phyloP scores from a whole-genome alignment of 2,329 filamentous ascomycete genomes.

The Talaromyces atroroseus region DNA sequence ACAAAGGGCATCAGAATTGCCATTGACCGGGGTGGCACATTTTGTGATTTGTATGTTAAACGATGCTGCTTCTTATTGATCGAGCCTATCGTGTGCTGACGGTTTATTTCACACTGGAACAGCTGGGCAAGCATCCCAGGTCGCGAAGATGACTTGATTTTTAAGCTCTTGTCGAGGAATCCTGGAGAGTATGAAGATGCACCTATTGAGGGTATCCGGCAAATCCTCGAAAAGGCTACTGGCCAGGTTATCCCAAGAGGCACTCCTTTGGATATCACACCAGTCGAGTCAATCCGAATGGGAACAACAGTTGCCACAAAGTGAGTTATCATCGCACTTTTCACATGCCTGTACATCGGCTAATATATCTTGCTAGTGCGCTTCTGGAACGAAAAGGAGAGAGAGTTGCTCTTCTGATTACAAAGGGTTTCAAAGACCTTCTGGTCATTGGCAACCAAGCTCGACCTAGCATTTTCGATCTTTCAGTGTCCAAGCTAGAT shows the following conservation, averaged over 20 bases:
- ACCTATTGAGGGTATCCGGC: conserved; percentile 79
- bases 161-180: conserved; percentile 25
- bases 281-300: conserved; percentile 62
- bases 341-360: neutral
- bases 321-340: neutral
- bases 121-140: conserved; percentile 18
- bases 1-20: conserved; percentile 13
- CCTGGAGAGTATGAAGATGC: conserved; percentile 25
- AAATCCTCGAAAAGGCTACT: conserved; percentile 45
- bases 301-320: conserved; percentile 89
- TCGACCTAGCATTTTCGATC: conserved; percentile 77
- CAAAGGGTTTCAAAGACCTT: conserved; percentile 77
- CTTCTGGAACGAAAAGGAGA: conserved; percentile 81
- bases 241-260: conserved; percentile 16
- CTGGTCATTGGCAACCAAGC: conserved; percentile 84
- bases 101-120: neutral
- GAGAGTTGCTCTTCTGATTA: conserved; percentile 74
- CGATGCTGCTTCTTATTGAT: neutral
- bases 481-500: conserved; percentile 75
- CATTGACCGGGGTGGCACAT: conserved; percentile 21
- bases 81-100: neutral
- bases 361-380: conserved; percentile 66
- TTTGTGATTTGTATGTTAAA: conserved; percentile 17
- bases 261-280: conserved; percentile 15
- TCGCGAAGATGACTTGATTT: conserved; percentile 20